phyloP scores from a whole-genome alignment of 768 basidiomycete species.

The Boletus fagicola region DNA sequence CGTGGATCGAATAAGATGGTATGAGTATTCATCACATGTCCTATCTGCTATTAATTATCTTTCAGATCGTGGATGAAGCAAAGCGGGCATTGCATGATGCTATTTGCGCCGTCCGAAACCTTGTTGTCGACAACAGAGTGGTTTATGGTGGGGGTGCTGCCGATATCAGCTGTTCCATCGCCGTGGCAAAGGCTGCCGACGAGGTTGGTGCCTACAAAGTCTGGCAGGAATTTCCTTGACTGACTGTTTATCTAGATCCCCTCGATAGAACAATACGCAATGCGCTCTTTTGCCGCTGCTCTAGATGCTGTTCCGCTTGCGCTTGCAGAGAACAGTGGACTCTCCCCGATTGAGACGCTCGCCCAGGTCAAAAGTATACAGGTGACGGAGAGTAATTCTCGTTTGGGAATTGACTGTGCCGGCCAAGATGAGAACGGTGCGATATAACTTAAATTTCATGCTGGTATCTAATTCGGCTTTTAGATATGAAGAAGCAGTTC shows the following conservation, averaged over 20 bases:
- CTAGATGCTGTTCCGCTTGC: slow-evolving; percentile 95
- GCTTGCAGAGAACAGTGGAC: slow-evolving; percentile 95
- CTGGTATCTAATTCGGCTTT: neutral
- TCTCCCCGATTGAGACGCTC: slow-evolving; percentile 96
- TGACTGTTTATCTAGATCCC: slow-evolving; percentile 60
- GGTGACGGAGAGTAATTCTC: slow-evolving; percentile 78
- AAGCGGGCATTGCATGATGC: slow-evolving; percentile 98
- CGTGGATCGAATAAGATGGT: slow-evolving; percentile 99
- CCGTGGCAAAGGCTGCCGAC: slow-evolving; percentile 92
- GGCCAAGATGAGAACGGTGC: slow-evolving; percentile 82
- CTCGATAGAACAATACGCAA: slow-evolving; percentile 98
- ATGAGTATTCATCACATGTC: slow-evolving; percentile 8
- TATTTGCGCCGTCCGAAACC: slow-evolving; percentile 93
- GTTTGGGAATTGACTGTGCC: slow-evolving; percentile 90
- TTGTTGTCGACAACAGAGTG: slow-evolving; percentile 92
- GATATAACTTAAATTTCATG: slow-evolving; percentile 16
- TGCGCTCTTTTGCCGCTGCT: slow-evolving; percentile 97
- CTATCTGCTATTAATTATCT: neutral
- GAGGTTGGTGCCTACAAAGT: slow-evolving; percentile 49
- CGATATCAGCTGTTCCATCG: slow-evolving; percentile 92
- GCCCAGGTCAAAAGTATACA: slow-evolving; percentile 94
- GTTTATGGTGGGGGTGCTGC: slow-evolving; percentile 99
- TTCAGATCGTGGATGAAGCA: slow-evolving; percentile 96
- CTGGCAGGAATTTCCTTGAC: neutral
- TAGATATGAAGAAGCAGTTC: slow-evolving; percentile 97